Conservation (phyloP, 805 yeast species). For the Yarrowia yakushimensis region DNA sequence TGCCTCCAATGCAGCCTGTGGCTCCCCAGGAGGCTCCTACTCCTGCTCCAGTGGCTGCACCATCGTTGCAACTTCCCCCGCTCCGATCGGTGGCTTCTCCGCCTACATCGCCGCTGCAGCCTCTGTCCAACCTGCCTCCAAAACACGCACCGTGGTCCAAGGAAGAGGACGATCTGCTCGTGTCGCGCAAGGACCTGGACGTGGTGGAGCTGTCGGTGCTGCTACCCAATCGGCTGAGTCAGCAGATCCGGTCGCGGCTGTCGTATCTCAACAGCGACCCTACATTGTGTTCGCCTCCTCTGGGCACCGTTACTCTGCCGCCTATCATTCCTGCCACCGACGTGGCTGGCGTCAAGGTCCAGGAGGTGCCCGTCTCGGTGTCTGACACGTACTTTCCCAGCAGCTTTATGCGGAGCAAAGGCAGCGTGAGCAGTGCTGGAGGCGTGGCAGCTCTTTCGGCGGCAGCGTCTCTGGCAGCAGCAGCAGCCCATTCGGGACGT, state of each 20-base stretch:
- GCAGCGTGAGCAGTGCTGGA: neutral
- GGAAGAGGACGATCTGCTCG: slow-evolving; percentile 70
- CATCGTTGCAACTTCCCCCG: neutral
- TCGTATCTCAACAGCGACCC: slow-evolving; percentile 17
- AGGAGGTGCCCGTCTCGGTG: slow-evolving; percentile 20
- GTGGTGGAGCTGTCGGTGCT: slow-evolving; percentile 71
- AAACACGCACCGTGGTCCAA: slow-evolving; percentile 41
- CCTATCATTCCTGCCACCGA: slow-evolving; percentile 18
- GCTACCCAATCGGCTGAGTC: slow-evolving; percentile 67
- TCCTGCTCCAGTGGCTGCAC: neutral
- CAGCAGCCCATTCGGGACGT: neutral
- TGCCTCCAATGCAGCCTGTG: neutral
- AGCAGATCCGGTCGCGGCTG: slow-evolving; percentile 48
- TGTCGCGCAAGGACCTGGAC: slow-evolving; percentile 56
- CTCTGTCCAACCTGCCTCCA: slow-evolving; percentile 26
- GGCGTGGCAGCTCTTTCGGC: neutral
- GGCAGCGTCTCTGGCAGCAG: neutral
- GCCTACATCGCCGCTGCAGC: slow-evolving; percentile 28
- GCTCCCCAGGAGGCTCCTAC: neutral
- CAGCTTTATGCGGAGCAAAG: neutral
- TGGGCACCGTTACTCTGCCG: slow-evolving; percentile 6
- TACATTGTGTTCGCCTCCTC: slow-evolving; percentile 2
- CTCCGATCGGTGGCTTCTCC: slow-evolving; percentile 29
- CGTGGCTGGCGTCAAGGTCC: slow-evolving; percentile 14
- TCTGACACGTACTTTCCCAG: slow-evolving; percentile 21